phyloP scores from a whole-genome alignment of 2,329 filamentous ascomycete species.

The Colletotrichum incanum region DNA sequence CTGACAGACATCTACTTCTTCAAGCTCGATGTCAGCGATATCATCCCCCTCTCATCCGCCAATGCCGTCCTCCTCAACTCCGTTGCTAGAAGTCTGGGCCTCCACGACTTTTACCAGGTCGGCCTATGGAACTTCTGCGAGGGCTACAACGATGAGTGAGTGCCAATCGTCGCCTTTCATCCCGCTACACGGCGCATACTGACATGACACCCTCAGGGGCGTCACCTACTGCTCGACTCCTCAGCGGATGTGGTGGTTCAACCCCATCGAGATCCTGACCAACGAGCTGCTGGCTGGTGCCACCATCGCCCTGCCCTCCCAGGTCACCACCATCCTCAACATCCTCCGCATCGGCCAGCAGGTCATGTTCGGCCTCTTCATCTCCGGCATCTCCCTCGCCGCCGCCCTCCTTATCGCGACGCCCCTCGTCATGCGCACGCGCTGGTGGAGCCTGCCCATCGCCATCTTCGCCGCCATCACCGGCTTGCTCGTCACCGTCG shows the following conservation, averaged over 20 bases:
- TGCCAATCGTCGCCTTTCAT: conserved; percentile 16
- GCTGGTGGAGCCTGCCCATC: conserved; percentile 76
- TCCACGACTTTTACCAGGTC: conserved; percentile 96
- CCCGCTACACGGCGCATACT: conserved; percentile 61
- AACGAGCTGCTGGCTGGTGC: conserved; percentile 86
- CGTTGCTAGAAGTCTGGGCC: conserved; percentile 86
- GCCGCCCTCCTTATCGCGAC: conserved; percentile 81
- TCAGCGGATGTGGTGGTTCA: conserved; percentile 86
- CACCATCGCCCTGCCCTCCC: conserved; percentile 83
- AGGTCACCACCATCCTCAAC: conserved; percentile 80
- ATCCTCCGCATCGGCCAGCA: conserved; percentile 83
- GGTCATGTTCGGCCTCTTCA: conserved; percentile 92
- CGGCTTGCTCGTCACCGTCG: conserved; percentile 78
- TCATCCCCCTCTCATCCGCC: conserved; percentile 83
- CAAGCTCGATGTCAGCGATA: conserved; percentile 84
- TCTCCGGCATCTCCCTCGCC: conserved; percentile 78
- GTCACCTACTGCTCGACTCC: conserved; percentile 84
- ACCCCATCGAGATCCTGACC: conserved; percentile 86
- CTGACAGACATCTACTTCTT: conserved; percentile 86
- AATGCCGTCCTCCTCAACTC: conserved; percentile 82
- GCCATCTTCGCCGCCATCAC: conserved; percentile 78
- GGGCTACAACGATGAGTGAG: conserved; percentile 79
- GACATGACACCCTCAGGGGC: conserved; percentile 67
- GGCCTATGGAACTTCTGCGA: conserved; percentile 95
- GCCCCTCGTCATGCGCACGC: conserved; percentile 68